Percentiles rank a stretch among this genome's conserved stretches.
These are phyloP conservation scores for Intubia oerlemansii DNA, from an alignment of 2,329 filamentous ascomycete species.

Conservation along the genomic window DNA sequence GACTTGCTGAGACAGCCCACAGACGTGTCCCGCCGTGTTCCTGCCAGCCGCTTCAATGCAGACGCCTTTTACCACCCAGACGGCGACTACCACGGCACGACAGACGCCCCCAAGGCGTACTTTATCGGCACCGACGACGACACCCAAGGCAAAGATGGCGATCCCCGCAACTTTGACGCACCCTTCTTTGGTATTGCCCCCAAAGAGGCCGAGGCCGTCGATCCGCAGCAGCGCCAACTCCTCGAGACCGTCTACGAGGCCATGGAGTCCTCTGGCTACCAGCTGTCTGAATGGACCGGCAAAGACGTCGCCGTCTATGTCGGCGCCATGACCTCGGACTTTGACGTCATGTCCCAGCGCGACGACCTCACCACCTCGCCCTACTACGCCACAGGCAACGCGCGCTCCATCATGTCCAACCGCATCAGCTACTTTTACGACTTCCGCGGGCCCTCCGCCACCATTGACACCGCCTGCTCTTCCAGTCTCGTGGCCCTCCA, in stretches of 20 bases:
- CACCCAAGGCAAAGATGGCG: no score
- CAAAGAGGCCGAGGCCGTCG: slow-evolving; percentile 17
- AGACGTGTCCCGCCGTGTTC: slow-evolving; percentile 11
- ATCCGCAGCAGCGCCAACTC: slow-evolving; percentile 15
- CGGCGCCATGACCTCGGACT: slow-evolving; percentile 14
- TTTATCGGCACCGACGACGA: slow-evolving; percentile 11
- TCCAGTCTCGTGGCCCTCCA: slow-evolving; percentile 14
- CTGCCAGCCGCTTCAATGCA: slow-evolving; percentile 11
- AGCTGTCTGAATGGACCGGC: slow-evolving; percentile 13
- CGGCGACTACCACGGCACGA: slow-evolving; percentile 14
- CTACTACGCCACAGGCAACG: slow-evolving; percentile 11
- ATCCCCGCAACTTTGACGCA: slow-evolving; percentile 14
- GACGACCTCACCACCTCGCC: slow-evolving; percentile 4
- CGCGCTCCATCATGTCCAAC: slow-evolving; percentile 13
- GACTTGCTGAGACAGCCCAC: slow-evolving; percentile 10
- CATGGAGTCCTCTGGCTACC: slow-evolving; percentile 16
- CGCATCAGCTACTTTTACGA: slow-evolving; percentile 16
- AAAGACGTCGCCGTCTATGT: slow-evolving; percentile 19
- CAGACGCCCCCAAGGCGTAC: slow-evolving; percentile 14
- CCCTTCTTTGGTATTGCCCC: slow-evolving; percentile 19
- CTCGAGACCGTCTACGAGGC: slow-evolving; percentile 18
- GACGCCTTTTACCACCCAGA: slow-evolving; percentile 13
- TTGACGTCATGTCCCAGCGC: slow-evolving; percentile 13
- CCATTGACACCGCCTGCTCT: slow-evolving; percentile 18
- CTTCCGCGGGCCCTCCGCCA: slow-evolving; percentile 15